Base-by-base conservation (phyloP, 768 basidiomycete species). In the Amyloporia xantha region DNA sequence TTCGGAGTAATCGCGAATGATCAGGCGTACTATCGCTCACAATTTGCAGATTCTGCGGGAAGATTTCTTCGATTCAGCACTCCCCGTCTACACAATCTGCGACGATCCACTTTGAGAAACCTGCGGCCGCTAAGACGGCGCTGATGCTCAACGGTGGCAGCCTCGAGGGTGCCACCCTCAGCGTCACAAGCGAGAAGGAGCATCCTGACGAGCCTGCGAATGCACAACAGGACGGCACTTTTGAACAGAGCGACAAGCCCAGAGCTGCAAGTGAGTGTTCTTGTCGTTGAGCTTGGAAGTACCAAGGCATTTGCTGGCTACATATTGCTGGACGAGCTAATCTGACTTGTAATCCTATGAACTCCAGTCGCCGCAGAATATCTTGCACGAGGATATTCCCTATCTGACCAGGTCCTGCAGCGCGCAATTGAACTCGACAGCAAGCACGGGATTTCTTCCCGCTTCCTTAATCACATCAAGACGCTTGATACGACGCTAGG, bases 161-260 rank as follows among this genome's bases (percentile, higher is more conserved):
- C 20, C 78, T 99, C 42, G 88, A 90, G 54, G 86, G 85, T 20
- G 64, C 76, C 4, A 74, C 72, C 10, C 71, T 98, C 35, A 66
- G 68, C 9, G 91, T 97, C 46, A 77, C 81, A 6, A 86, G 87
- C 13, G 83, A 89, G 13, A 67, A 67, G 1, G 77, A 73, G 21
- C 82, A 84, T 53, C 63, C 70, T 13, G 81, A 82, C 44, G 71
- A 72, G 10, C 44, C 57, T 13, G 65, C 71, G 7, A 63, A 68
- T 6, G 65, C 68, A 5, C 65, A 68, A 20, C 61, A 60, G 47
- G 67, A 71, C 2, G 64, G 60, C 41, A 64, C 68, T 42, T 72
- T 88, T 59, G 81, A 86, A 13, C 93, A 96, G 68, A 76, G 82
- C 33, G 92, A 95, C 67, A 99, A 99, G 71, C 95, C 95, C 1